Evolutionary conservation across 306 rosid species (phyloP).

Genomic region (Quercus ilex): DNA sequence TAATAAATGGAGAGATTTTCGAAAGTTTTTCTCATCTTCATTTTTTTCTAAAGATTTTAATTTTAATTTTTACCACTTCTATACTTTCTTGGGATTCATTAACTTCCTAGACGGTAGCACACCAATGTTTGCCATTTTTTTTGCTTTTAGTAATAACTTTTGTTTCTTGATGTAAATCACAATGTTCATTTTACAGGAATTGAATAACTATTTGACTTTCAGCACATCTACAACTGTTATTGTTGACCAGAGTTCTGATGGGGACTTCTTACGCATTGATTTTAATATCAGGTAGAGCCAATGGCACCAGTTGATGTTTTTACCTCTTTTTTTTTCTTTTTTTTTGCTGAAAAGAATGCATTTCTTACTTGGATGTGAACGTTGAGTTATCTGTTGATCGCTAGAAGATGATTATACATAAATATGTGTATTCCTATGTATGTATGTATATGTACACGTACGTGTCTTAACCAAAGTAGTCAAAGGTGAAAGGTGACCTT

Average conservation of each 20-base stretch:
- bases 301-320: neutral
- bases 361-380: no score
- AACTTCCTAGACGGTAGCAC: neutral
- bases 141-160: neutral
- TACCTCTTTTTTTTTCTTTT: no score
- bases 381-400: neutral
- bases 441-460: neutral
- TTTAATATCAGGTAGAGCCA: constrained; percentile 79
- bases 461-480: no score
- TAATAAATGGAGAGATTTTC: no score
- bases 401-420: neutral
- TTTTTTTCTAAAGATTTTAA: neutral
- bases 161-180: neutral
- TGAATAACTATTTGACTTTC: constrained; percentile 72
- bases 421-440: neutral
- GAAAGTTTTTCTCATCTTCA: neutral
- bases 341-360: no score
- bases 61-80: neutral
- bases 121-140: neutral
- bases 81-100: neutral
- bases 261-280: constrained; percentile 77
- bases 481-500: no score
- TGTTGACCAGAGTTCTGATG: constrained; percentile 88
- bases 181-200: constrained; percentile 57
- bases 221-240: constrained; percentile 87